Evolutionary conservation across 1,284 basidiomycete genomes (phyloP), one percentile per base, ranked within the genome.

Genomic region (Thecaphora thlaspeos): DNA sequence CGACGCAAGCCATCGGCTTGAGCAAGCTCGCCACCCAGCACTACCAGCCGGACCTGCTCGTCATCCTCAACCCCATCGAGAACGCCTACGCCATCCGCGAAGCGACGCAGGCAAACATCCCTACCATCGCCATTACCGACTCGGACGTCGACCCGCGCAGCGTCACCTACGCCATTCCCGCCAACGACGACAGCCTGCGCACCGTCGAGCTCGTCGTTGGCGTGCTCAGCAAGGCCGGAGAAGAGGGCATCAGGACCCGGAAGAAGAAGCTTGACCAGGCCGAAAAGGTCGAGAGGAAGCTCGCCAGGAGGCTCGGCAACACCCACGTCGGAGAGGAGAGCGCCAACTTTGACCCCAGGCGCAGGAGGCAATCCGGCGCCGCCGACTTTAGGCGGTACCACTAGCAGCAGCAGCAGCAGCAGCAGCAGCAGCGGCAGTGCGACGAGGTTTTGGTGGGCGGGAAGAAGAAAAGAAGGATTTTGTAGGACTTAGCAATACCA

Each of bases 81-180:
- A 92, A 93, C 78, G 82, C 88, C 49, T 73, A 79, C 53, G 79
- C 79, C 14, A 65, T 80, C 26, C 66, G 79, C 9, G 80, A 81
- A 48, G 80, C 80, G 14, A 79, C 79, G 1, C 62, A 74, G 45
- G 70, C 73, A 51, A 73, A 79, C 56, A 74, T 81, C 32, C 80
- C 80, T 36, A 81, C 80, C n/a, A 81, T 81, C 56, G 80, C 71
- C 24, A 87, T 98, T 61, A 85, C 93, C 55, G 95, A 99, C 80
- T 90, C 91, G 24, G 91, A 99, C 78, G 89, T 88, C 37, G 95
- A 99, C 80, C 95, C 95, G 5, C 86, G 95, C 18, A 83, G 92
- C 34, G 93, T 98, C 55, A 97, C 96, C 83, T 98, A 97, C 80
- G 88, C 95, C 32, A 96, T 99, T 71, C 94, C 93, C 1, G 93